Evolutionary conservation across 2,329 filamentous ascomycete species (phyloP).

Genomic region (Ceratocystis colombiana): DNA sequence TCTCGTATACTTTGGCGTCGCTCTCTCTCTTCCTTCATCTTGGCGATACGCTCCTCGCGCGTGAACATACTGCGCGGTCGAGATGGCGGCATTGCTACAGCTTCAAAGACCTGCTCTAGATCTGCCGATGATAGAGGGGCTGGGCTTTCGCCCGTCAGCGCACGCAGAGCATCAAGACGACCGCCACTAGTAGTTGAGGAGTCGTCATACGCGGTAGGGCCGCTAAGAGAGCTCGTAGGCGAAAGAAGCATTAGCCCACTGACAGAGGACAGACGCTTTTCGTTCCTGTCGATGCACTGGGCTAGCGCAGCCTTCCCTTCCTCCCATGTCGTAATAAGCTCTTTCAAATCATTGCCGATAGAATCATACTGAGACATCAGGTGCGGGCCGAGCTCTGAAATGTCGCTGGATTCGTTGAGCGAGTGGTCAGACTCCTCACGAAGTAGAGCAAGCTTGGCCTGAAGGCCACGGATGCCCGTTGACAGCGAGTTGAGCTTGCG

Average conservation of each 20-base stretch:
- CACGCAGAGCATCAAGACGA: slow-evolving; percentile 55
- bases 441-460: slow-evolving; percentile 87
- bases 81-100: slow-evolving; percentile 62
- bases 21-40: slow-evolving; percentile 78
- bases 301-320: slow-evolving; percentile 74
- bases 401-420: slow-evolving; percentile 61
- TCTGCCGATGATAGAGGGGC: slow-evolving; percentile 41
- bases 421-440: slow-evolving; percentile 78
- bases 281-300: slow-evolving; percentile 70
- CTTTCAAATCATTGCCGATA: slow-evolving; percentile 76
- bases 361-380: slow-evolving; percentile 89
- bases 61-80: slow-evolving; percentile 61
- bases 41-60: slow-evolving; percentile 75
- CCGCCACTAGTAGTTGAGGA: slow-evolving; percentile 29
- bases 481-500: slow-evolving; percentile 81
- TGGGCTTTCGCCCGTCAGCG: slow-evolving; percentile 61
- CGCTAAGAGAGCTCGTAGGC: slow-evolving; percentile 54
- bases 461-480: slow-evolving; percentile 78
- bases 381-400: slow-evolving; percentile 64
- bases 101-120: slow-evolving; percentile 78
- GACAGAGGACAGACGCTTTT: slow-evolving; percentile 56
- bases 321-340: slow-evolving; percentile 76
- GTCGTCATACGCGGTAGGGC: slow-evolving; percentile 54
- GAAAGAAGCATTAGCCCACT: slow-evolving; percentile 44
- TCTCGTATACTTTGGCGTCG: slow-evolving; percentile 61